Evolutionary conservation across 352 stramenopile species (phyloP).

Genomic region (Phytophthora hibernalis): DNA sequence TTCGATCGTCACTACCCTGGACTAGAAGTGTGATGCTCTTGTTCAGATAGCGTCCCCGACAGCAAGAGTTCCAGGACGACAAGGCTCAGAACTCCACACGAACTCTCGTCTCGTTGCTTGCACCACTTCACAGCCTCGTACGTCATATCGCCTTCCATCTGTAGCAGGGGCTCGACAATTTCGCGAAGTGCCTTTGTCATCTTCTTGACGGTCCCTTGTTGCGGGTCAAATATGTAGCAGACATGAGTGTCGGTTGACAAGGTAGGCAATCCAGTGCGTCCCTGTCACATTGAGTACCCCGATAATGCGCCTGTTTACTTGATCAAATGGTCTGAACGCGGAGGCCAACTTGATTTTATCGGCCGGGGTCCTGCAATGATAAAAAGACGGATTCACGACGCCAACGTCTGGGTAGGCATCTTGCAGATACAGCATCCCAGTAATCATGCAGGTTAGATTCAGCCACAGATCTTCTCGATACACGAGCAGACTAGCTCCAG

Average conservation of each 20-base stretch:
- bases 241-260: neutral
- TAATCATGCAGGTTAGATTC: conserved; percentile 1
- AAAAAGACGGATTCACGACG: conserved; percentile 9
- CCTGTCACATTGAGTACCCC: conserved; percentile 1
- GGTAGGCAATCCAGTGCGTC: neutral
- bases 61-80: conserved; percentile 9
- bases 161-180: neutral
- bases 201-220: neutral
- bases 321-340: neutral
- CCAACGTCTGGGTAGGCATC: neutral
- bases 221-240: conserved; percentile 1
- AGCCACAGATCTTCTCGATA: conserved; percentile 3
- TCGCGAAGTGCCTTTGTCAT: neutral
- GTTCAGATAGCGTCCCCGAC: no score
- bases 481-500: neutral
- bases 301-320: neutral
- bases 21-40: no score
- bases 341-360: neutral
- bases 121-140: neutral
- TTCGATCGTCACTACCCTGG: no score
- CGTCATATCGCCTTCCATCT: neutral
- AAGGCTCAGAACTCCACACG: conserved; percentile 1
- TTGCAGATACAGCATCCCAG: neutral
- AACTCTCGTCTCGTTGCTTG: neutral
- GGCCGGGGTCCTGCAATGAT: neutral